Percentiles rank a stretch among this genome's conserved stretches.
Conservation (phyloP, 1,284 basidiomycete genomes). For the Anthracocystis setariae region DNA sequence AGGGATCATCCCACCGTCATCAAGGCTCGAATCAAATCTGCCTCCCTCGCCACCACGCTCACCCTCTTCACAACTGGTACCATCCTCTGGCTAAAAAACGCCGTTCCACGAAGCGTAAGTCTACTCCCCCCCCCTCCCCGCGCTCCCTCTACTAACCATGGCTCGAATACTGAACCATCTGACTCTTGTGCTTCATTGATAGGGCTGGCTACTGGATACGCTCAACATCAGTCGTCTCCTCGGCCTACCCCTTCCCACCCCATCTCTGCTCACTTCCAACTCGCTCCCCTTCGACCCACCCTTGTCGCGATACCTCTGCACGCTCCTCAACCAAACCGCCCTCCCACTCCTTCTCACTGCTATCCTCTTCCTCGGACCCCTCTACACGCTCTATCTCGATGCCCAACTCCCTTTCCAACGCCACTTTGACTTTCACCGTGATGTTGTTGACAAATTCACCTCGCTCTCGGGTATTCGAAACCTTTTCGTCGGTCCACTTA, state of each 20-base stretch:
- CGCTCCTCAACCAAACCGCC: constrained; percentile 4
- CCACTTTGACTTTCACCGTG: constrained; percentile 50
- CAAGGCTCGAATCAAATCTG: constrained; percentile 42
- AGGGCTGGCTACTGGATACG: constrained; percentile 24
- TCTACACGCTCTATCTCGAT: constrained; percentile 76
- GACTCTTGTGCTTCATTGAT: no score
- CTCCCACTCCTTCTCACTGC: constrained; percentile 72
- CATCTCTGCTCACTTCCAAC: constrained; percentile 38
- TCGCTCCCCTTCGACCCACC: constrained; percentile 48
- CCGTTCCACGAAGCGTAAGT: constrained; percentile 24
- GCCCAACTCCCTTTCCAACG: constrained; percentile 75
- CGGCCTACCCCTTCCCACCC: constrained; percentile 51
- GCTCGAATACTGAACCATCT: no score
- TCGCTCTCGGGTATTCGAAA: constrained; percentile 78
- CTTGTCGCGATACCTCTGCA: constrained; percentile 6
- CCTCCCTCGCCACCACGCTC: constrained; percentile 23
- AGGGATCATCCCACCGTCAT: constrained; percentile 53
- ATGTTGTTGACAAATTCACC: constrained; percentile 70
- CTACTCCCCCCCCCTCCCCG: neutral
- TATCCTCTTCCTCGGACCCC: constrained; percentile 82
- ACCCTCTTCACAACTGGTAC: constrained; percentile 25
- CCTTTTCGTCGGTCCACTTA: constrained; percentile 82
- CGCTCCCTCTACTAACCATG: neutral
- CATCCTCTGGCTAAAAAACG: constrained; percentile 16
- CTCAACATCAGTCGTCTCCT: constrained; percentile 38